Conservation (phyloP, 257 asterid genomes). For the Prunella vulgaris region DNA sequence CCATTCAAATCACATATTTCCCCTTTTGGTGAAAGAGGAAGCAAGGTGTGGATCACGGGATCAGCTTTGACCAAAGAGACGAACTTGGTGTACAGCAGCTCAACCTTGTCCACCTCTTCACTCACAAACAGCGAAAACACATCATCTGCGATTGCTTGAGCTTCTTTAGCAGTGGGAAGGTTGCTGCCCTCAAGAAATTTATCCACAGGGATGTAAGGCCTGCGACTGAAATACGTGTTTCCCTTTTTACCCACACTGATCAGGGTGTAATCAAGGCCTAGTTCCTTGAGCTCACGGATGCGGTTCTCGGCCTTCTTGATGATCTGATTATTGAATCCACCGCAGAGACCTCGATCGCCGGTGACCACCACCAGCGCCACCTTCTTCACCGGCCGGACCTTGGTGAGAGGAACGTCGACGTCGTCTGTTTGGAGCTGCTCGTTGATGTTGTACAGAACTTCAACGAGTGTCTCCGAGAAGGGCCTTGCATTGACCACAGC, state of each 20-base stretch:
- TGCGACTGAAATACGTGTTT: constrained; percentile 54
- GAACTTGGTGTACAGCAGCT: constrained; percentile 82
- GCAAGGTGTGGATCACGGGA: constrained; percentile 80
- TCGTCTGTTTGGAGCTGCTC: constrained; percentile 86
- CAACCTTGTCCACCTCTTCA: constrained; percentile 90
- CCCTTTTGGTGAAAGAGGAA: constrained; percentile 91
- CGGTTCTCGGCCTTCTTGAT: constrained; percentile 68
- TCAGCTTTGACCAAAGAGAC: constrained; percentile 79
- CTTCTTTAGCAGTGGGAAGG: constrained; percentile 89
- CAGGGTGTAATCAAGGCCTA: constrained; percentile 61
- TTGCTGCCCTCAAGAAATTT: constrained; percentile 52
- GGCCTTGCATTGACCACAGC: constrained; percentile 90
- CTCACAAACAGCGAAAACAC: constrained; percentile 74
- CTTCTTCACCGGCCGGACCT: constrained; percentile 72
- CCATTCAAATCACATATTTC: constrained; percentile 87
- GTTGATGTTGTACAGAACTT: constrained; percentile 85
- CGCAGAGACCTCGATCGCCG: constrained; percentile 94
- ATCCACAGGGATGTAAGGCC: constrained; percentile 75
- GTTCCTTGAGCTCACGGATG: constrained; percentile 48
- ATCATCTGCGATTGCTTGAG: constrained; percentile 86
- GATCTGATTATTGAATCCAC: constrained; percentile 68
- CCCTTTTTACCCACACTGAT: constrained; percentile 91
- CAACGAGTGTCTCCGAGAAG: constrained; percentile 84
- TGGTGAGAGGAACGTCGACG: constrained; percentile 70
- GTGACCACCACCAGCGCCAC: constrained; percentile 90